phyloP scores from a whole-genome alignment of 2,329 filamentous ascomycete species.

The Lachnellula cervina region DNA sequence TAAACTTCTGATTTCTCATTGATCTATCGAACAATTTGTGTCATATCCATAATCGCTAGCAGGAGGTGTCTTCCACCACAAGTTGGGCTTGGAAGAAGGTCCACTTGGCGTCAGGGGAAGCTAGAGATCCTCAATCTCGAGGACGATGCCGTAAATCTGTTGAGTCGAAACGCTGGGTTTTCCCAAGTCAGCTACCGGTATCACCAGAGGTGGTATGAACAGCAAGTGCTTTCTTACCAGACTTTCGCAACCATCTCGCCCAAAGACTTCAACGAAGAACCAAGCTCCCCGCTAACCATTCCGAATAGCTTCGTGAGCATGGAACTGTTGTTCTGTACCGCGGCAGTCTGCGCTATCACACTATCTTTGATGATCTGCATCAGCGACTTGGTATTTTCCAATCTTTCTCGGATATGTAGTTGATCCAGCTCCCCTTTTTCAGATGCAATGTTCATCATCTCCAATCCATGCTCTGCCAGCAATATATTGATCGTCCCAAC shows the following conservation, averaged over 20 bases:
- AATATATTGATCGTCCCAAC: conserved; percentile 5
- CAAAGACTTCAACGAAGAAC: not conserved
- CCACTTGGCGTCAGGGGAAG: not conserved
- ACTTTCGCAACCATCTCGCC: conserved; percentile 1
- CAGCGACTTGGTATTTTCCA: not conserved
- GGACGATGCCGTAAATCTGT: conserved; percentile 8
- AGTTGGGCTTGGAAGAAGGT: conserved; percentile 11
- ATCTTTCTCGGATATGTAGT: not conserved
- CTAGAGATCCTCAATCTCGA: conserved; percentile 4
- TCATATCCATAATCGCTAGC: too few relatives aligned
- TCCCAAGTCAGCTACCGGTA: not conserved
- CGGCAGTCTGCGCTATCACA: not conserved
- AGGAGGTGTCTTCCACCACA: conserved; percentile 9
- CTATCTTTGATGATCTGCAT: not conserved
- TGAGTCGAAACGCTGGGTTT: conserved; percentile 10
- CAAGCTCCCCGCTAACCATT: conserved; percentile 2
- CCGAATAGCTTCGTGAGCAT: not conserved
- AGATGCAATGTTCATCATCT: conserved; percentile 4
- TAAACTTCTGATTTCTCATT: too few relatives aligned
- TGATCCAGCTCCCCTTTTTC: not conserved
- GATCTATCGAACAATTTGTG: too few relatives aligned
- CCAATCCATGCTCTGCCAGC: conserved; percentile 4
- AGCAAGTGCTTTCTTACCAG: not conserved
- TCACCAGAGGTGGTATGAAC: not conserved
- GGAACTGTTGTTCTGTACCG: not conserved